Evolutionary conservation across 352 stramenopile species (phyloP).

Genomic region (Globisporangium yorkense): DNA sequence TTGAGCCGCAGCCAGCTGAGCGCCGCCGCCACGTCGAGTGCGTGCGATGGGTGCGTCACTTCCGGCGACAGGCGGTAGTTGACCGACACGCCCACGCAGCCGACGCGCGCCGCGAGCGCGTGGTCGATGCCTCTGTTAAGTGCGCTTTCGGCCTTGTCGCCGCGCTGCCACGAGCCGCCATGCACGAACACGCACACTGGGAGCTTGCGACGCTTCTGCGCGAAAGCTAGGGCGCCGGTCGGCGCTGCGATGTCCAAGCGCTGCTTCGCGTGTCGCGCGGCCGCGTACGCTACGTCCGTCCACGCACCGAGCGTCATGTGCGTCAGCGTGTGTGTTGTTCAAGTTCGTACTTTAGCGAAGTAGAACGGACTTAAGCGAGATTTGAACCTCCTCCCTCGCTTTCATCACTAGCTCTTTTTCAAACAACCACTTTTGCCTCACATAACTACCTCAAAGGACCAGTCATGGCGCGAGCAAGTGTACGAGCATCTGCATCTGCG

Average conservation of each 20-base stretch:
- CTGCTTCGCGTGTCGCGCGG: slow-evolving; percentile 35
- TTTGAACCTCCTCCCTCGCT: too few relatives aligned
- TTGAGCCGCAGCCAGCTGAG: slow-evolving; percentile 62
- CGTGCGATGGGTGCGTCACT: slow-evolving; percentile 63
- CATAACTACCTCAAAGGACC: too few relatives aligned
- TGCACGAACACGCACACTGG: slow-evolving; percentile 80
- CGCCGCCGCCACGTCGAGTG: slow-evolving; percentile 50
- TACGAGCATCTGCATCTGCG: slow-evolving; percentile 3
- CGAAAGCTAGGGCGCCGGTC: slow-evolving; percentile 13
- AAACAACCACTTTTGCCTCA: slow-evolving; percentile 1
- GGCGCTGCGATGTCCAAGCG: slow-evolving; percentile 59
- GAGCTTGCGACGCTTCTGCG: slow-evolving; percentile 18
- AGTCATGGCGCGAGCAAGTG: slow-evolving; percentile 22
- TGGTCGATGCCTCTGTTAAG: slow-evolving; percentile 63
- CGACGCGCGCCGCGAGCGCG: slow-evolving; percentile 38
- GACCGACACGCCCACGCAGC: slow-evolving; percentile 54
- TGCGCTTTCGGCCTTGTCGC: slow-evolving; percentile 53
- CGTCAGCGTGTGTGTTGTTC: slow-evolving; percentile 10
- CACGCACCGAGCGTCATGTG: slow-evolving; percentile 36
- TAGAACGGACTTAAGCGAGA: too few relatives aligned
- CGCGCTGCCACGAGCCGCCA: slow-evolving; percentile 78
- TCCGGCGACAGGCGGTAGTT: slow-evolving; percentile 83
- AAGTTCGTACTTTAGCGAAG: too few relatives aligned
- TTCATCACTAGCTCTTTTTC: too few relatives aligned
- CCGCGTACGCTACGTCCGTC: slow-evolving; percentile 65